These are phyloP conservation scores for Solanum paucissectum DNA, from an alignment of 257 asterid species.

Conservation along the genomic window DNA sequence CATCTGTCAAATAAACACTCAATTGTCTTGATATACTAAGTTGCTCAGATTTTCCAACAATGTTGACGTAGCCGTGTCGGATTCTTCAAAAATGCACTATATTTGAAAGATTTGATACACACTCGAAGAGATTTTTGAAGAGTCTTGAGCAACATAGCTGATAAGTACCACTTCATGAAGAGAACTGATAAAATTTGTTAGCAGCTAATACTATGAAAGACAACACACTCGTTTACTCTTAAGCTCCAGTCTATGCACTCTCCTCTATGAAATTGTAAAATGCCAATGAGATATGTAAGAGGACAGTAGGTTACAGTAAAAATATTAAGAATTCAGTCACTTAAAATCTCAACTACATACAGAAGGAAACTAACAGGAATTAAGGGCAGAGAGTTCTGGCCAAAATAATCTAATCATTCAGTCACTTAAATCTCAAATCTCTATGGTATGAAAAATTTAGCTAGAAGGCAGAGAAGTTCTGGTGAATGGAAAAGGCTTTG, in stretches of 20 bases:
- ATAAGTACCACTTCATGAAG: background rate
- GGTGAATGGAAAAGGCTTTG: background rate
- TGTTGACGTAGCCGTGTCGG: rapidly evolving
- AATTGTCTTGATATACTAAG: background rate
- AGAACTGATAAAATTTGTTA: background rate
- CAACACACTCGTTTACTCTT: background rate
- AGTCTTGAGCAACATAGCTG: background rate
- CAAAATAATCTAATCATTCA: background rate
- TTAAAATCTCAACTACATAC: background rate
- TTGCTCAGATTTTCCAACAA: no score
- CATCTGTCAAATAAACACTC: background rate
- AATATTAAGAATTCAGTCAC: background rate
- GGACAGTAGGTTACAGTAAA: background rate
- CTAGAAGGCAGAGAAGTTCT: background rate
- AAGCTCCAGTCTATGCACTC: background rate
- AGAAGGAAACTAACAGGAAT: background rate
- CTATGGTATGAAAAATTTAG: background rate
- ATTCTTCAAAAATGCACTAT: background rate
- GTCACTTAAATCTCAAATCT: background rate
- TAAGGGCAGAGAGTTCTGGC: background rate
- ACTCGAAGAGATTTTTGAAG: background rate
- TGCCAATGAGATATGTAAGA: background rate
- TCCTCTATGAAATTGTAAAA: background rate
- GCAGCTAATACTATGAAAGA: background rate
- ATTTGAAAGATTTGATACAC: background rate